Conservation (phyloP, 179 eudicot species). For the Spergularia azorica region DNA sequence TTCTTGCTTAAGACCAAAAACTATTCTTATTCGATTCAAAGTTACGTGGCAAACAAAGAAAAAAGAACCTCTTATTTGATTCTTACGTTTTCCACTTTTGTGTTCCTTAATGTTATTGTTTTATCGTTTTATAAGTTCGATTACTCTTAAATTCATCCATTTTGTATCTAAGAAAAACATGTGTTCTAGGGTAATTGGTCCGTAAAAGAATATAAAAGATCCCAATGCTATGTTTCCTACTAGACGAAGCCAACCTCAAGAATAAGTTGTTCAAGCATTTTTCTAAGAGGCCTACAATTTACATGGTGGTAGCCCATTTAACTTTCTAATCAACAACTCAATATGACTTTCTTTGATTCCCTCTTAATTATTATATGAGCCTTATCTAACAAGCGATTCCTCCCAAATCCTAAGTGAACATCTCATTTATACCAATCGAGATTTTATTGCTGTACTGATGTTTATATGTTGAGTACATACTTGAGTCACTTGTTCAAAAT, state of each 20-base stretch:
- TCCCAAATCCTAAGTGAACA: neutral
- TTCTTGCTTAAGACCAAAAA: neutral
- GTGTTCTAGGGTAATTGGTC: too few relatives aligned
- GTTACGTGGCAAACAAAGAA: conserved; percentile 15
- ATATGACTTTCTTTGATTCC: conserved; percentile 20
- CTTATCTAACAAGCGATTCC: conserved; percentile 27
- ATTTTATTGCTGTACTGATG: too few relatives aligned
- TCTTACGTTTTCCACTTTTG: neutral
- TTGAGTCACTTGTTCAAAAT: too few relatives aligned
- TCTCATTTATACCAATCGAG: neutral
- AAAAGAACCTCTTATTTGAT: conserved; percentile 4
- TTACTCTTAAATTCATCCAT: too few relatives aligned
- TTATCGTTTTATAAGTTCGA: neutral
- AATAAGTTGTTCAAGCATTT: too few relatives aligned
- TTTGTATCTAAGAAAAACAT: too few relatives aligned
- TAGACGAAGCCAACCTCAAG: too few relatives aligned
- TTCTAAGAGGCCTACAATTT: neutral
- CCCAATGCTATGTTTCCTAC: too few relatives aligned
- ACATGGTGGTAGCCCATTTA: conserved; percentile 18
- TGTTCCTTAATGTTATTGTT: neutral
- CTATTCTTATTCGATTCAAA: conserved; percentile 9
- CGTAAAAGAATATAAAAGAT: too few relatives aligned
- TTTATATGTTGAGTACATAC: too few relatives aligned
- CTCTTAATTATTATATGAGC: neutral
- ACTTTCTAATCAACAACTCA: conserved; percentile 13